These are phyloP conservation scores for Leucaena leucocephala DNA, from an alignment of 306 rosid species.

Conservation along the genomic window DNA sequence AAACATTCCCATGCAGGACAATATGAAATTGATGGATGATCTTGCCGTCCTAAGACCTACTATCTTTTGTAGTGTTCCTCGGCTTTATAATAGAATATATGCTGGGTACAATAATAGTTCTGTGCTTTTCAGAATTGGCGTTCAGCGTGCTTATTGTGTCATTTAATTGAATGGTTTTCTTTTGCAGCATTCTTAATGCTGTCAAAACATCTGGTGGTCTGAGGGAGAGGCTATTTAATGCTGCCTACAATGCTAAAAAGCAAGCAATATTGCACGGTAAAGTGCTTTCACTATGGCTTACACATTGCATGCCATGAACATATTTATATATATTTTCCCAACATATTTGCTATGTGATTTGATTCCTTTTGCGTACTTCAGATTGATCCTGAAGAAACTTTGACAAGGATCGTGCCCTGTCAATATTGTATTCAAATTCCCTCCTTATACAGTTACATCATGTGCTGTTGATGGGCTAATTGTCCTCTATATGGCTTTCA, in stretches of 20 bases:
- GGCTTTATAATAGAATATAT: constrained; percentile 95
- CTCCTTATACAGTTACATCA: constrained; percentile 4
- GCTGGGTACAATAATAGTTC: constrained; percentile 66
- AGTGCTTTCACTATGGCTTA: constrained; percentile 14
- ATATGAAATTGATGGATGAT: constrained; percentile 92
- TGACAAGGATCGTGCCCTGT: constrained; percentile 2
- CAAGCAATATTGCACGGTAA: constrained; percentile 86
- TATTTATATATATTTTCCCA: constrained; percentile 6
- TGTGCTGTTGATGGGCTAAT: constrained; percentile 2
- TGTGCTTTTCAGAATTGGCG: constrained; percentile 19
- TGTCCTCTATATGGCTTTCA: not conserved
- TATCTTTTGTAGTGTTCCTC: constrained; percentile 93
- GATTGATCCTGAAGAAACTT: constrained; percentile 27
- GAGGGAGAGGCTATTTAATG: constrained; percentile 85
- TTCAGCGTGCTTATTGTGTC: constrained; percentile 36
- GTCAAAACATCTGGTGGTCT: constrained; percentile 91
- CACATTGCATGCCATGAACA: constrained; percentile 17
- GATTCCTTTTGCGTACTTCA: constrained; percentile 18
- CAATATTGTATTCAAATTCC: constrained; percentile 2
- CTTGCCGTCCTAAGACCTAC: constrained; percentile 88
- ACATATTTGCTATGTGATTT: constrained; percentile 18
- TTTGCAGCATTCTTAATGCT: constrained; percentile 72
- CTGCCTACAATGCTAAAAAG: constrained; percentile 92
- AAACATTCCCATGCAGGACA: constrained; percentile 69
- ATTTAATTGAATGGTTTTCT: constrained; percentile 37